phyloP scores from a whole-genome alignment of 306 rosid species.

The Acacia acuminata region DNA sequence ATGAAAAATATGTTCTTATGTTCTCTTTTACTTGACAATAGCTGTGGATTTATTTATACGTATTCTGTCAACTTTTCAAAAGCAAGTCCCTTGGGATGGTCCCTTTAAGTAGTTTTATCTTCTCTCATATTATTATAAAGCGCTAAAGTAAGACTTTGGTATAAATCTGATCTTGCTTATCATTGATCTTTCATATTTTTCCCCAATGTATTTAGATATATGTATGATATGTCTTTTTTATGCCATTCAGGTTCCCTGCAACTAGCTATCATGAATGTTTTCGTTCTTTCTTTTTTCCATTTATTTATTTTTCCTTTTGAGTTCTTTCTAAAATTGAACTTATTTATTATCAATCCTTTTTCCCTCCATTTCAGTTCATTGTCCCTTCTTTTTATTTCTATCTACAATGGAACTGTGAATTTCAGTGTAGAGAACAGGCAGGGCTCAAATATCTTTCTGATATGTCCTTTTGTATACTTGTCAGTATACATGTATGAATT shows the following conservation, averaged over 20 bases:
- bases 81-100: not conserved
- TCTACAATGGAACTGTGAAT: not conserved
- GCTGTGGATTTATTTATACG: not conserved
- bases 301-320: not conserved
- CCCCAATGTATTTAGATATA: not conserved
- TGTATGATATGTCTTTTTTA: not conserved
- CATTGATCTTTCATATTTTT: not conserved
- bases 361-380: not conserved
- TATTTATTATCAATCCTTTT: not conserved
- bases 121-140: not conserved
- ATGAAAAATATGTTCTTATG: constrained; percentile 4
- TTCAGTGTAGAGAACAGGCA: not conserved
- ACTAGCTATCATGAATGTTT: not conserved
- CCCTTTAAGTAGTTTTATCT: not conserved
- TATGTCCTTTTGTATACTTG: not conserved
- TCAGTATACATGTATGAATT: not conserved
- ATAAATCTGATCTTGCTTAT: not conserved
- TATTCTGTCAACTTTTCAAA: not conserved
- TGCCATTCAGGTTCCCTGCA: not conserved
- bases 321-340: not conserved
- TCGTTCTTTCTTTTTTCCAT: not conserved
- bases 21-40: not conserved
- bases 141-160: not conserved
- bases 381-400: not conserved
- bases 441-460: not conserved